Percentiles rank a stretch among this genome's conserved stretches.
Conservation (phyloP, 495 filamentous ascomycete genomes). For the Talaromyces adpressus region DNA sequence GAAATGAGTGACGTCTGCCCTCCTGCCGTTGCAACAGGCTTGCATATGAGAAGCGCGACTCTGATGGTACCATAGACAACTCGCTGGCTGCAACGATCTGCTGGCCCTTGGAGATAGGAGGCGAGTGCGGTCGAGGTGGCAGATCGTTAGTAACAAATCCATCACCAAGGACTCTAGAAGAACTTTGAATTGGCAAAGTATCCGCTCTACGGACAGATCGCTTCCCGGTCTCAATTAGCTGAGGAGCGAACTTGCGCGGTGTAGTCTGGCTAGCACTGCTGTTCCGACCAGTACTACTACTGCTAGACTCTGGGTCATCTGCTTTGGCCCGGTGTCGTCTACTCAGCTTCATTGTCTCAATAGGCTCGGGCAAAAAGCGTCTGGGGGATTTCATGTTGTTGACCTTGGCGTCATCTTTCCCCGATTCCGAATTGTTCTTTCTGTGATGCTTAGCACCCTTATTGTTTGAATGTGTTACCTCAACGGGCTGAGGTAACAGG, state of each 20-base stretch:
- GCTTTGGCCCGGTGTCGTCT: constrained; percentile 11
- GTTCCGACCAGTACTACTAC: constrained; percentile 2
- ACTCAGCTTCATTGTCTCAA: constrained; percentile 23
- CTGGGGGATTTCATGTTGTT: constrained; percentile 14
- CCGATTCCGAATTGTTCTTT: background rate
- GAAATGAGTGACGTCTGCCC: constrained; percentile 45
- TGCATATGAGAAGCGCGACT: constrained; percentile 43
- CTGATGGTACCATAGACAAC: constrained; percentile 9
- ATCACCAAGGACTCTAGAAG: constrained; percentile 1
- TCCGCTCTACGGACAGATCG: constrained; percentile 38
- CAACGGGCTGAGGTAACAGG: background rate
- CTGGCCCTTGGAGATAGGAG: constrained; percentile 15
- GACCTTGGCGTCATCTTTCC: constrained; percentile 21
- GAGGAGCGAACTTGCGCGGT: constrained; percentile 46
- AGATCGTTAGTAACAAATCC: constrained; percentile 15
- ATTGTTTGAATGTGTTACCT: constrained; percentile 1
- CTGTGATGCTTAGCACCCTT: constrained; percentile 7
- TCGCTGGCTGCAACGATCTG: constrained; percentile 10
- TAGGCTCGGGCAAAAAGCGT: constrained; percentile 20
- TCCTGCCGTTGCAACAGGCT: constrained; percentile 33
- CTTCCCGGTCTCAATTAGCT: constrained; percentile 50
- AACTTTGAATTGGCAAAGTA: constrained; percentile 9
- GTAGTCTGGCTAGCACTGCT: constrained; percentile 10
- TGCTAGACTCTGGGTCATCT: constrained; percentile 7
- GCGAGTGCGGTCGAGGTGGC: constrained; percentile 16